Base-by-base conservation (phyloP, 202 grass and related monocot species). In the Zoysia matrella region DNA sequence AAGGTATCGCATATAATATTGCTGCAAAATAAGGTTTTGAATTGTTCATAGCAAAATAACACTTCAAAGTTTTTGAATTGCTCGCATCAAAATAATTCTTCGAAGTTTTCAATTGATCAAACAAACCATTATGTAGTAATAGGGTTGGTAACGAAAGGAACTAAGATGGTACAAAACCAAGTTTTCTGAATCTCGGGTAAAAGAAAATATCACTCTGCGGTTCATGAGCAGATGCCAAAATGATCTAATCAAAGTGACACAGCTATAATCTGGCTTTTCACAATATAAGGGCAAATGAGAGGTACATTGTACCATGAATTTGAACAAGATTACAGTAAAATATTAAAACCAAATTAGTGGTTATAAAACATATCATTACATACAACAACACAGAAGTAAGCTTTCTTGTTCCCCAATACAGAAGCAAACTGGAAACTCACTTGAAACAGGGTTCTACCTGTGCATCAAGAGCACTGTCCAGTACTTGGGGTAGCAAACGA, bases 401-500 rank as follows among this genome's bases (percentile, higher is more conserved):
- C 6, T 39, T 5, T 61, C 16, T 9, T 3, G 16, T 61, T 61
- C 2, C 56, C 9, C 1, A 61, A 61, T 30, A 36, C 3, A 61
- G 16, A 61, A 61, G 16, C 58, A 36, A 61, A 61, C 10, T 8
- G 7, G 16, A 61, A 58, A 60, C 69, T 7, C 43, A 77, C 73
- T 78, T 47, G 73, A 72, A 83, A 47, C 2, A 12, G 14, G 55
- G 36, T 50, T 55, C 60, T 77, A 98, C 95, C 89, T 98, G 88
- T 75, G 95, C 95, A 86, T 98, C 95, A 61, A 98, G 92, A 72
- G 95, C 95, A 82, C 89, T 98, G 47, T 95, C 92, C 52, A 95
- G 83, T 41, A 98, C 86, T 88, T 95, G 95, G 72, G 95, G 95
- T 68, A 94, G 79, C 73, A 98, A 91, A 76, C 95, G 90, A 77